A percentile compares a stretch with the other conserved stretches of the same genome.
Conservation (phyloP, 2,329 filamentous ascomycete species). For the Fusarium udum region DNA sequence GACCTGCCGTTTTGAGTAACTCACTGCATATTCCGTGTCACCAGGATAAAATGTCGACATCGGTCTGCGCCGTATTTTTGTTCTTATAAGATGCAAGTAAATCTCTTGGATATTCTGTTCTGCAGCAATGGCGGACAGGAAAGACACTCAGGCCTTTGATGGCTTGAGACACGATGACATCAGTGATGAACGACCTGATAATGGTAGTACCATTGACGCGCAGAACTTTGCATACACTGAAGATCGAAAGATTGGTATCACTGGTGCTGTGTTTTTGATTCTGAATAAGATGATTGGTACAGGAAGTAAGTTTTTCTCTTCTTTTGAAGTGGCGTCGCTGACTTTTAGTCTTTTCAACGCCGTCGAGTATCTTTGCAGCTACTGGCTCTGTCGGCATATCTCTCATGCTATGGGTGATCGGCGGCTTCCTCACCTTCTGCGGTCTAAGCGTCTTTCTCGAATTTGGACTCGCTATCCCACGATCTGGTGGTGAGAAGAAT, state of each 20-base stretch:
- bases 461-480: conserved; percentile 69
- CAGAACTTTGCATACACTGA: conserved; percentile 52
- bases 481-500: conserved; percentile 72
- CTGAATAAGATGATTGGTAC: conserved; percentile 69
- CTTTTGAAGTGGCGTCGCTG: background rate
- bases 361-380: conserved; percentile 60
- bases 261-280: conserved; percentile 63
- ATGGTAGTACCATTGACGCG: conserved; percentile 51
- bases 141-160: conserved; percentile 10
- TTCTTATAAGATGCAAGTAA: background rate
- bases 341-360: conserved; percentile 62
- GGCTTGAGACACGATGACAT: conserved; percentile 12
- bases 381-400: conserved; percentile 60
- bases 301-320: conserved; percentile 54
- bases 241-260: conserved; percentile 61
- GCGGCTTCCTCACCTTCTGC: conserved; percentile 64
- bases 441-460: conserved; percentile 71
- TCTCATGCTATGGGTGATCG: conserved; percentile 47
- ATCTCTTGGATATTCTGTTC: rapidly evolving
- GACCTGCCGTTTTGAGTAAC: conserved; percentile 32
- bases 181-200: conserved; percentile 37
- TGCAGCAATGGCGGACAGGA: conserved; percentile 27
- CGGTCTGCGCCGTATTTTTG: background rate
- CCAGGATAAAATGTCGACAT: conserved; percentile 34
- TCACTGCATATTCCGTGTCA: background rate